Evolutionary conservation across 1,284 basidiomycete genomes (phyloP).

Genomic region (Tylopilus sp.): DNA sequence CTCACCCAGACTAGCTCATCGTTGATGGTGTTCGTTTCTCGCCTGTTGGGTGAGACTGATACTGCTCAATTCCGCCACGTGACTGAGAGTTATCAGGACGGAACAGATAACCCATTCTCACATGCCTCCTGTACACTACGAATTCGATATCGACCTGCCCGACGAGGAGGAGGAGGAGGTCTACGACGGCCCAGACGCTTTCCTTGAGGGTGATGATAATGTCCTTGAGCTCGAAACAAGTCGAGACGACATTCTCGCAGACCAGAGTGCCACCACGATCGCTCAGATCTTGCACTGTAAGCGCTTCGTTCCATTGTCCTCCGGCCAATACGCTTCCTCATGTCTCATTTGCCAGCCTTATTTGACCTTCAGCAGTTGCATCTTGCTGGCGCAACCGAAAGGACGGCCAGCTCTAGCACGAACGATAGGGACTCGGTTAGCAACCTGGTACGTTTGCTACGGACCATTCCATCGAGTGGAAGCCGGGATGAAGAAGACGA

Average conservation of each 20-base stretch:
- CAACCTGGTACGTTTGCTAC: slow-evolving; percentile 25
- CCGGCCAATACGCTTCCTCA: background rate
- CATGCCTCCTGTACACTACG: slow-evolving; percentile 30
- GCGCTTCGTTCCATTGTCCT: slow-evolving; percentile 9
- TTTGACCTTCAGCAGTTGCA: slow-evolving; percentile 41
- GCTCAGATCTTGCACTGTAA: slow-evolving; percentile 41
- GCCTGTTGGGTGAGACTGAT: no score
- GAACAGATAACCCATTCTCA: slow-evolving; percentile 6
- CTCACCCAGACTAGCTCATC: no score
- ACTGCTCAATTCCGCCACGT: slow-evolving; percentile 16
- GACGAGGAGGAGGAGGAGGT: slow-evolving; percentile 32
- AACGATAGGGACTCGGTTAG: slow-evolving; percentile 19
- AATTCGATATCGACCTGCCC: slow-evolving; percentile 29
- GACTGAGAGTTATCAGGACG: slow-evolving; percentile 6
- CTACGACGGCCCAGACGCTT: slow-evolving; percentile 33
- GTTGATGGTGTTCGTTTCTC: no score
- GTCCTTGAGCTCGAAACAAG: slow-evolving; percentile 27
- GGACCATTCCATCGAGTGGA: slow-evolving; percentile 12
- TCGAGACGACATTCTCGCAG: slow-evolving; percentile 16
- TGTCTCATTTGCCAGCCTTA: slow-evolving; percentile 36
- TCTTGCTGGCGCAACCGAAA: slow-evolving; percentile 12
- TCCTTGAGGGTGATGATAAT: slow-evolving; percentile 31
- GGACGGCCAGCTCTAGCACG: slow-evolving; percentile 35
- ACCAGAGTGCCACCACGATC: slow-evolving; percentile 13
- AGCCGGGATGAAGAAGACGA: slow-evolving; percentile 37